Base-by-base conservation (phyloP, 495 filamentous ascomycete species). In the Neurospora sp. region DNA sequence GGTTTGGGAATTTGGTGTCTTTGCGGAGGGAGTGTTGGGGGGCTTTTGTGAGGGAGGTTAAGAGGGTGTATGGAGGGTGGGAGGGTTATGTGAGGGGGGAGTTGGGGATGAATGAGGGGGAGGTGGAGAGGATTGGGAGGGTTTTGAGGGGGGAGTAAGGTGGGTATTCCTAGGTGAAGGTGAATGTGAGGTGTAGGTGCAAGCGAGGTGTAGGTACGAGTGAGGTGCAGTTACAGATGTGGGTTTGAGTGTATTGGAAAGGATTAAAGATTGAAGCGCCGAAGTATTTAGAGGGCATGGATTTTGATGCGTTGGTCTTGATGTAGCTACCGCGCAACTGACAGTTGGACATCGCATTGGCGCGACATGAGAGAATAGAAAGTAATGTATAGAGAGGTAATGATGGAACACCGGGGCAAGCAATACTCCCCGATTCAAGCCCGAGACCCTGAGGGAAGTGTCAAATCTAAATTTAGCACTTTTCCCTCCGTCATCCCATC, bases 41-140 rank as follows among this genome's bases (percentile, higher is more conserved):
- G n/a, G 80, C 82, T 1, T 86, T 85, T 59, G 75, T 79, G 16
- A 74, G 74, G 37, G 82, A 73, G 8, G 76, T 83, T 4, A 74
- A 82, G 65, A 70, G 78, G 41, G 76, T 79, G 31, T 80, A 82
- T 42, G 83, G 82, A 35, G 83, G 84, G 4, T 85, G 83, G 70
- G 81, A 85, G 61, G 75, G 77, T 9, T 86, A 86, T 70, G 78
- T 84, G 41, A 80, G 72, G 8, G 72, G 78, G 7, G 73, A 73
- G 27, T 75, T 86, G 35, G 83, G 83, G 4, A 82, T 87, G 48
- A 76, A 78, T 3, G 72, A 72, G 8, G 81, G 81, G 6, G 84
- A 86, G 9, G 61, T 87, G 17, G 71, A 73, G 8, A 82, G 73
- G 70, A 83, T 87, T 70, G 78, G 75, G 76, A 71, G 73, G 85